Conservation (phyloP, 768 basidiomycete genomes). For the Leccinum aurantiacum region DNA sequence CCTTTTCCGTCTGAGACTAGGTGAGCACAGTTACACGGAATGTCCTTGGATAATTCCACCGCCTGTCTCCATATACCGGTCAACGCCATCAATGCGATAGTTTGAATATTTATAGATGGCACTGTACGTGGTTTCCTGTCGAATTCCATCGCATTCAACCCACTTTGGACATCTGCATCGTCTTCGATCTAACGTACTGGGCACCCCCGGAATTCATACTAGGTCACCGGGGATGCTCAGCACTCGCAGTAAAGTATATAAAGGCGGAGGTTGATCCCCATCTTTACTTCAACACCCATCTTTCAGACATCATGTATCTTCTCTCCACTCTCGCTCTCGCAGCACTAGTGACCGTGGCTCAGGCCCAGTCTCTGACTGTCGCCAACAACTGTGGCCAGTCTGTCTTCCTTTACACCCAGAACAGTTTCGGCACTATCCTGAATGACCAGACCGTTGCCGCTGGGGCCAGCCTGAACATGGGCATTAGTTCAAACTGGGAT, state of each 20-base stretch:
- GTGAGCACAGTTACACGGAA: neutral
- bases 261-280: neutral
- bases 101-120: neutral
- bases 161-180: slow-evolving; percentile 1
- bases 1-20: neutral
- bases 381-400: slow-evolving; percentile 25
- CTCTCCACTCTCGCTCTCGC: neutral
- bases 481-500: slow-evolving; percentile 33
- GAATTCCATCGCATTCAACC: neutral
- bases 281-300: neutral
- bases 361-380: slow-evolving; percentile 32
- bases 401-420: slow-evolving; percentile 33
- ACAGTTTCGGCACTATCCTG: slow-evolving; percentile 26
- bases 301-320: slow-evolving; percentile 2
- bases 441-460: slow-evolving; percentile 28
- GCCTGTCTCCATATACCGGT: neutral
- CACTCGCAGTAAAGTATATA: slow-evolving; percentile 14
- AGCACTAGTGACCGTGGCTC: slow-evolving; percentile 1
- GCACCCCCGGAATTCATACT: neutral
- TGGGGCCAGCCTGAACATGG: slow-evolving; percentile 28
- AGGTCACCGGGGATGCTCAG: neutral
- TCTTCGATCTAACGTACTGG: neutral
- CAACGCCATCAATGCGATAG: neutral
- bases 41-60: neutral
- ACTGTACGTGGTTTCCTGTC: neutral